These are phyloP conservation scores for Eucommia ulmoides DNA, from an alignment of 257 asterid genomes.

Conservation along the genomic window DNA sequence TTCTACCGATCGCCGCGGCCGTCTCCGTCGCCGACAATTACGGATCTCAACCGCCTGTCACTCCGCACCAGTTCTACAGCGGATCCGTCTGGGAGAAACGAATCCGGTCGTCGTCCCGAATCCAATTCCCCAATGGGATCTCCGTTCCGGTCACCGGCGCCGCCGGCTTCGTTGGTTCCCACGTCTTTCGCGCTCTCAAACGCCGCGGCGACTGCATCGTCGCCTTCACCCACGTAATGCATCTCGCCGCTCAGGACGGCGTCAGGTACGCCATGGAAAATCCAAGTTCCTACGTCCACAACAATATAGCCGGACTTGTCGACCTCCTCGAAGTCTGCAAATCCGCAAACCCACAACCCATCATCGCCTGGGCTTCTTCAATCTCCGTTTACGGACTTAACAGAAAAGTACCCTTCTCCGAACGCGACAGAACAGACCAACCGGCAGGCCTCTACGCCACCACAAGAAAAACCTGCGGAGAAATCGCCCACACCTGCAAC, in stretches of 20 bases:
- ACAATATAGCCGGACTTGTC: constrained; percentile 17
- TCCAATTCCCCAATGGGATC: constrained; percentile 9
- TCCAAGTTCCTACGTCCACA: constrained; percentile 18
- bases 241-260: constrained; percentile 19
- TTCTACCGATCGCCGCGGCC: constrained; percentile 6
- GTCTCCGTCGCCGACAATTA: neutral
- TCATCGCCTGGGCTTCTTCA: constrained; percentile 17
- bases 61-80: constrained; percentile 2
- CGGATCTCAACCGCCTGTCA: constrained; percentile 6
- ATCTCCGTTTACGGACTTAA: constrained; percentile 20
- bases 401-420: constrained; percentile 15
- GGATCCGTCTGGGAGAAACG: constrained; percentile 6
- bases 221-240: constrained; percentile 17
- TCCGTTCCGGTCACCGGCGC: constrained; percentile 14
- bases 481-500: constrained; percentile 19
- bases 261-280: constrained; percentile 20
- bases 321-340: constrained; percentile 15
- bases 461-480: constrained; percentile 17
- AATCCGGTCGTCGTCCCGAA: constrained; percentile 4
- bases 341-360: constrained; percentile 17
- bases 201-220: constrained; percentile 18
- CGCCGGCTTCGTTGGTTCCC: constrained; percentile 18
- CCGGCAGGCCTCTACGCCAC: constrained; percentile 20
- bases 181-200: constrained; percentile 13
- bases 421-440: constrained; percentile 13